These are phyloP conservation scores for Prunus padus DNA, from an alignment of 306 rosid genomes.

Conservation along the genomic window DNA sequence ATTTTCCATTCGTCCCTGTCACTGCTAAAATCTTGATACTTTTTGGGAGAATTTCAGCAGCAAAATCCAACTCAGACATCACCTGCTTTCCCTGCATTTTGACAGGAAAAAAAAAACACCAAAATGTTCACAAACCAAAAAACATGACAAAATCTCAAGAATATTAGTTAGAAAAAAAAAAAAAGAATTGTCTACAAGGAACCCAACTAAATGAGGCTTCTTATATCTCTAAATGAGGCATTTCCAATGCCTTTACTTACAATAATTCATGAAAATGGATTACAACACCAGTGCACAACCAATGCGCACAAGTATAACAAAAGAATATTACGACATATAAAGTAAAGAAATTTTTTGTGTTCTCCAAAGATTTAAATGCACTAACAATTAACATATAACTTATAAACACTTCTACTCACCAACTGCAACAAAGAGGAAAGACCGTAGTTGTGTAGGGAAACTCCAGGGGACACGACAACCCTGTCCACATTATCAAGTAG, in stretches of 20 bases:
- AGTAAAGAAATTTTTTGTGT: not conserved
- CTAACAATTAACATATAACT: not conserved
- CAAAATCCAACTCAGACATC: slow-evolving; percentile 40
- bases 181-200: not conserved
- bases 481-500: slow-evolving; percentile 22
- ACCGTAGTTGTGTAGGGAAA: slow-evolving; percentile 21
- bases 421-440: slow-evolving; percentile 20
- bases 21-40: slow-evolving; percentile 36
- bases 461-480: slow-evolving; percentile 40
- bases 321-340: not conserved
- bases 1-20: slow-evolving; percentile 42
- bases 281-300: not conserved
- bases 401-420: slow-evolving; percentile 10
- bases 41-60: slow-evolving; percentile 30
- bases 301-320: not conserved
- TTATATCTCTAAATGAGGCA: not conserved
- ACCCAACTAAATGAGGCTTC: not conserved
- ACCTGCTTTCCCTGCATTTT: slow-evolving; percentile 29
- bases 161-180: not conserved
- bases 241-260: not conserved
- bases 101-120: not conserved
- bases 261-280: not conserved
- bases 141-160: not conserved
- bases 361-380: not conserved
- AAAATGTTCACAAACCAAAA: not conserved